Conservation (phyloP, 2,329 filamentous ascomycete genomes). For the Arthrobotrys sinensis region DNA sequence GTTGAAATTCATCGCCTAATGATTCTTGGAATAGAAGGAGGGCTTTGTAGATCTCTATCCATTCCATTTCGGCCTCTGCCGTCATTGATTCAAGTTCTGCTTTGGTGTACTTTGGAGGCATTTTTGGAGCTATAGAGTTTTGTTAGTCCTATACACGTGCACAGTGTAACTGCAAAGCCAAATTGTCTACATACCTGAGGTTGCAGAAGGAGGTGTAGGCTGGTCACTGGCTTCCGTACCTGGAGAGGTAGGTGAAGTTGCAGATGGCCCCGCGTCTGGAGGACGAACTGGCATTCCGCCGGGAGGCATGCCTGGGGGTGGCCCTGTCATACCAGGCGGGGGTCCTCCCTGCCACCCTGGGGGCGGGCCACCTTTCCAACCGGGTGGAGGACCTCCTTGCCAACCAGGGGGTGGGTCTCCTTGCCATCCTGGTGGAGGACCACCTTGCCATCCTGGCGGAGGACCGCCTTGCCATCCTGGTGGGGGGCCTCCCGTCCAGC, state of each 20-base stretch:
- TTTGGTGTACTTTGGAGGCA: slow-evolving; percentile 68
- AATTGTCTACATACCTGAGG: slow-evolving; percentile 42
- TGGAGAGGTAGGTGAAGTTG: slow-evolving; percentile 27
- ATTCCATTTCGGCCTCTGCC: slow-evolving; percentile 81
- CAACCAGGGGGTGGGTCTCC: slow-evolving; percentile 46
- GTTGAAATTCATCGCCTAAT: slow-evolving; percentile 82
- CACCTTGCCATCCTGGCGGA: slow-evolving; percentile 43
- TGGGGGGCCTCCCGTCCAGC: slow-evolving; percentile 45
- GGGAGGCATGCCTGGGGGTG: slow-evolving; percentile 47
- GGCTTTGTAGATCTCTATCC: slow-evolving; percentile 80
- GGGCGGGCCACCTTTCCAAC: slow-evolving; percentile 51
- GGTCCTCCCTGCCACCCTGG: slow-evolving; percentile 45
- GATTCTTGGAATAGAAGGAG: slow-evolving; percentile 78
- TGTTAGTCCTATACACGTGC: slow-evolving; percentile 11
- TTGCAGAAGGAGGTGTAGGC: slow-evolving; percentile 38
- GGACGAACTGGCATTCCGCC: slow-evolving; percentile 33
- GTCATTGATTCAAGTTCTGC: slow-evolving; percentile 75
- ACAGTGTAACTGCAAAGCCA: neutral
- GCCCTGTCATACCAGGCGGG: slow-evolving; percentile 48
- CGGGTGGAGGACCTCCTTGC: slow-evolving; percentile 49
- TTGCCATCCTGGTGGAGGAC: slow-evolving; percentile 45
- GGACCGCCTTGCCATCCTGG: slow-evolving; percentile 46
- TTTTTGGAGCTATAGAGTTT: slow-evolving; percentile 39
- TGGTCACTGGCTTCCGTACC: slow-evolving; percentile 20
- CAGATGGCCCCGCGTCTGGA: slow-evolving; percentile 17